A percentile compares a stretch with the other conserved stretches of the same genome.
Evolutionary conservation across 306 rosid genomes (phyloP).

Genomic region (Castanea mollissima): DNA sequence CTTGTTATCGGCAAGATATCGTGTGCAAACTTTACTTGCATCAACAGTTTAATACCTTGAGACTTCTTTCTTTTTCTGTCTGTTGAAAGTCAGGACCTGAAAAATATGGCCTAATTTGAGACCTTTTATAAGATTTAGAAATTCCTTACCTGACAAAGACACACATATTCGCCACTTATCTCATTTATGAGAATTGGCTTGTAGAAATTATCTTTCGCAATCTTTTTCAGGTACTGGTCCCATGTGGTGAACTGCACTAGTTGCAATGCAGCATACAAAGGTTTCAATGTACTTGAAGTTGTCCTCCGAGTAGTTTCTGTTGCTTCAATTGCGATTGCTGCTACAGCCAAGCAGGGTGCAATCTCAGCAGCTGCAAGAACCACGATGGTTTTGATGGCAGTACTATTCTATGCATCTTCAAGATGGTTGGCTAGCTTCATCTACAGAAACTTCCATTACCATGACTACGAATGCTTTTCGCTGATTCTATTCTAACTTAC

Average conservation of each 20-base stretch:
- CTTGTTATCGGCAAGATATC: too few relatives aligned
- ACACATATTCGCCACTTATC: background rate
- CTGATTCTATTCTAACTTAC: background rate
- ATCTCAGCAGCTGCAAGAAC: conserved; percentile 43
- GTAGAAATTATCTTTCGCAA: background rate
- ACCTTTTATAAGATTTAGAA: background rate
- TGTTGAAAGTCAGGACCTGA: background rate
- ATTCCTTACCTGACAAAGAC: background rate
- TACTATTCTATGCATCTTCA: conserved; percentile 66
- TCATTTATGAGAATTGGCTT: background rate
- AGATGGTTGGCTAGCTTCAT: conserved; percentile 70
- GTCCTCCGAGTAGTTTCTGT: conserved; percentile 53
- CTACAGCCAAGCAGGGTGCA: conserved; percentile 47
- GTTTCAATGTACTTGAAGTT: conserved; percentile 61
- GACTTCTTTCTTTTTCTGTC: background rate
- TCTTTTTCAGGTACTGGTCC: conserved; percentile 62
- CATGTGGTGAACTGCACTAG: conserved; percentile 85
- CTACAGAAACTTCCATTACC: conserved; percentile 72
- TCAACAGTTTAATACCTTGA: background rate
- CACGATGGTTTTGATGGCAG: conserved; percentile 46
- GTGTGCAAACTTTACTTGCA: too few relatives aligned
- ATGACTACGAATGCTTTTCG: conserved; percentile 78
- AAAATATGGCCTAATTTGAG: background rate
- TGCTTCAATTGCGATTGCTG: conserved; percentile 65
- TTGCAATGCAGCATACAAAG: conserved; percentile 69